Percentiles rank a stretch among this genome's conserved stretches.
Conservation (phyloP, 495 filamentous ascomycete species). For the Aspergillus egyptiacus region DNA sequence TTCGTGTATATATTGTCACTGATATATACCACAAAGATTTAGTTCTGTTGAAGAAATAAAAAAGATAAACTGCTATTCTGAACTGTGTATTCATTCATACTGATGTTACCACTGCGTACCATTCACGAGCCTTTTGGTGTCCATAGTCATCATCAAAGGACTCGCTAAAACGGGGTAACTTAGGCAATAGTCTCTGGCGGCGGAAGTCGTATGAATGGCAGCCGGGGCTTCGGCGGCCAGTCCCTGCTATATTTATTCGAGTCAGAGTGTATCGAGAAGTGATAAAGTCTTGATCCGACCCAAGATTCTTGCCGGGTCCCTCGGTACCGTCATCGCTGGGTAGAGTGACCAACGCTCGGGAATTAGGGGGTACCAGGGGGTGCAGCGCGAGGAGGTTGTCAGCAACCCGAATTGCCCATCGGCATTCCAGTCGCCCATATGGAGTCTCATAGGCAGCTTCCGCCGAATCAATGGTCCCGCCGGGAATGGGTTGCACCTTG, state of each 20-base stretch:
- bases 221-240: slow-evolving; percentile 15
- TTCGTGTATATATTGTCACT: too few relatives aligned
- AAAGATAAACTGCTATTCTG: too few relatives aligned
- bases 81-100: too few relatives aligned
- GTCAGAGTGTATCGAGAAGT: slow-evolving; percentile 5
- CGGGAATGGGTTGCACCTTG: slow-evolving; percentile 24
- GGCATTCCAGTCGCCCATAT: slow-evolving; percentile 25
- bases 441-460: slow-evolving; percentile 22
- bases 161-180: too few relatives aligned
- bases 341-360: slow-evolving; percentile 18
- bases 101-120: too few relatives aligned
- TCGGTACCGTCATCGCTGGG: slow-evolving; percentile 11
- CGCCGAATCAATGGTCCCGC: slow-evolving; percentile 20
- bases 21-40: too few relatives aligned
- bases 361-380: slow-evolving; percentile 29
- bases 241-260: slow-evolving; percentile 1
- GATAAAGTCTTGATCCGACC: slow-evolving; percentile 22
- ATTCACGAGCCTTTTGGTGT: too few relatives aligned
- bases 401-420: slow-evolving; percentile 15
- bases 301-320: neutral
- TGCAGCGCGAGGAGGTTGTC: slow-evolving; percentile 5
- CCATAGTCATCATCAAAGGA: neutral
- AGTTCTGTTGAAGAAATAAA: too few relatives aligned
- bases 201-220: slow-evolving; percentile 12
- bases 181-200: slow-evolving; percentile 10